These are phyloP conservation scores for Polyplosphaeria fusca DNA, from an alignment of 495 filamentous ascomycete species.

Conservation along the genomic window DNA sequence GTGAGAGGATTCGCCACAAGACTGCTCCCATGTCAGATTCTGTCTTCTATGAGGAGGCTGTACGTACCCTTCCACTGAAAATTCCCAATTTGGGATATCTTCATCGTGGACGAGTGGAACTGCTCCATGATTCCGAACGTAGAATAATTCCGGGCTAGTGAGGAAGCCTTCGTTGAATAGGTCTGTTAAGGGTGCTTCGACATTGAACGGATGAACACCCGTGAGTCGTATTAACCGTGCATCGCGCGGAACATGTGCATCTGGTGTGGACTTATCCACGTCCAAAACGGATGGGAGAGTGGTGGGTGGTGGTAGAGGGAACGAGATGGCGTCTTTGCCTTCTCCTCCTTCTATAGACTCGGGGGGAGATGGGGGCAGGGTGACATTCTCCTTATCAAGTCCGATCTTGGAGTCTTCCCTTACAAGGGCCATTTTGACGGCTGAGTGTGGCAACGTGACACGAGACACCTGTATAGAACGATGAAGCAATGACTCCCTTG, in stretches of 20 bases:
- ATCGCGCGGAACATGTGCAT: constrained; percentile 82
- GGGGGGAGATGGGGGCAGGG: constrained; percentile 31
- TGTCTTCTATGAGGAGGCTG: neutral
- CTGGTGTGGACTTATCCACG: constrained; percentile 78
- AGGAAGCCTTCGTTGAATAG: constrained; percentile 85
- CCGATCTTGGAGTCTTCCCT: constrained; percentile 1
- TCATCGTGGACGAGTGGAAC: constrained; percentile 75
- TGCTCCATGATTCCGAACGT: constrained; percentile 91
- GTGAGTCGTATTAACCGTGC: constrained; percentile 83
- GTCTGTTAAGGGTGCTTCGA: constrained; percentile 77
- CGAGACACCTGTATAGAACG: neutral
- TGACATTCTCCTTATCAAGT: neutral
- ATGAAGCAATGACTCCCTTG: neutral
- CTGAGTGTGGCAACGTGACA: neutral
- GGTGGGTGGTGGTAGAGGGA: constrained; percentile 66
- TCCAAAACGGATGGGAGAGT: constrained; percentile 62
- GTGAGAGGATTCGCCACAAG: constrained; percentile 76
- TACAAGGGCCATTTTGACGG: constrained; percentile 9
- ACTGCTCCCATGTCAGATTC: constrained; percentile 38
- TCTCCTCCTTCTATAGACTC: constrained; percentile 31
- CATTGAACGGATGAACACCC: constrained; percentile 91
- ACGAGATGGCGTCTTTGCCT: constrained; percentile 18
- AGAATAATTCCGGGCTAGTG: constrained; percentile 88
- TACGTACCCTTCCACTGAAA: constrained; percentile 74
- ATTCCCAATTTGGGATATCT: constrained; percentile 75